A percentile compares a stretch with the other conserved stretches of the same genome.
phyloP scores from a whole-genome alignment of 129 eudicot genomes.

The Ambrosia artemisiifolia region DNA sequence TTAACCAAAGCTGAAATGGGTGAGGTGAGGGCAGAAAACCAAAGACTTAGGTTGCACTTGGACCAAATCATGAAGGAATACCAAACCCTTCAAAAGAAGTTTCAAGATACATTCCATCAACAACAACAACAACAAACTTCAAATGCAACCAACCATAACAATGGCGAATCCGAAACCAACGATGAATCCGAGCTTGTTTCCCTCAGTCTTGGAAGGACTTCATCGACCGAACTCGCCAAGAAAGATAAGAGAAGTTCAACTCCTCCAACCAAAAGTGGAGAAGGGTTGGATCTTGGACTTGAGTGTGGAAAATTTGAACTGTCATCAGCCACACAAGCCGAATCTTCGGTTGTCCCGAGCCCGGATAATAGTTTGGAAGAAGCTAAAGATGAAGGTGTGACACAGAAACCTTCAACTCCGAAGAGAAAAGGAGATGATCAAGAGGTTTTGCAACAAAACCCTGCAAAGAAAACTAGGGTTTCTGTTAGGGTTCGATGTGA shows the following conservation, averaged over 20 bases:
- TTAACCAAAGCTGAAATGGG: slow-evolving; percentile 75
- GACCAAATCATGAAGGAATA: slow-evolving; percentile 76
- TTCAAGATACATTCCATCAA: slow-evolving; percentile 46
- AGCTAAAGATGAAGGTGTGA: slow-evolving; percentile 49
- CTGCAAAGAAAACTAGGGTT: slow-evolving; percentile 88
- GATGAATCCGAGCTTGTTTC: slow-evolving; percentile 56
- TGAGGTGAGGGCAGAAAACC: slow-evolving; percentile 77
- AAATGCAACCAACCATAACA: not conserved
- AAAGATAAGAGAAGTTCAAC: slow-evolving; percentile 33
- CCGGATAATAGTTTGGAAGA: slow-evolving; percentile 66
- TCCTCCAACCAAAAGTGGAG: slow-evolving; percentile 29
- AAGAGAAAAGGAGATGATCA: slow-evolving; percentile 51
- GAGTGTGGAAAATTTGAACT: slow-evolving; percentile 51
- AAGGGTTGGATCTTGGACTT: slow-evolving; percentile 53
- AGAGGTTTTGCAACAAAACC: slow-evolving; percentile 67
- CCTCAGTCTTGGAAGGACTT: slow-evolving; percentile 78
- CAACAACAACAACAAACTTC: slow-evolving; percentile 45
- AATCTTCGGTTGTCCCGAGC: slow-evolving; percentile 39
- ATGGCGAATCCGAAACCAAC: slow-evolving; percentile 15
- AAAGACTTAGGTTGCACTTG: slow-evolving; percentile 58
- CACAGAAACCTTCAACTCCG: slow-evolving; percentile 32
- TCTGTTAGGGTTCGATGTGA: slow-evolving; percentile 95
- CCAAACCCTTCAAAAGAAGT: slow-evolving; percentile 59
- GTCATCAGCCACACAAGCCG: slow-evolving; percentile 24
- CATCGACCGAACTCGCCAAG: slow-evolving; percentile 32